These are phyloP conservation scores for Fragaria iinumae DNA, from an alignment of 306 rosid genomes.

Conservation along the genomic window DNA sequence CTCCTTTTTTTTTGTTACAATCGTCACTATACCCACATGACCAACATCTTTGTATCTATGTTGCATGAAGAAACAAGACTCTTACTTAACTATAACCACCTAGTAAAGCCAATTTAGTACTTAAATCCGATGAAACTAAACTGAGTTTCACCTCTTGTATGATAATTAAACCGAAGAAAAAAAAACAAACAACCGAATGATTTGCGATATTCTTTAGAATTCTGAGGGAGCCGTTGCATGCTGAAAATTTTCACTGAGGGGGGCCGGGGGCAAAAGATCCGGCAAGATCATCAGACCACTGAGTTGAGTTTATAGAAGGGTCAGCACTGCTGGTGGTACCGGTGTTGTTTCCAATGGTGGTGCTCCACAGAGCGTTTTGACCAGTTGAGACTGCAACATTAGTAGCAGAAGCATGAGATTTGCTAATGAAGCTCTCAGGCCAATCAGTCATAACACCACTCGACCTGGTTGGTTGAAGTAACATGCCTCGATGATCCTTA, in stretches of 20 bases:
- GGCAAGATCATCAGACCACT: conserved; percentile 46
- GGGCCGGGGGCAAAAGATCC: conserved; percentile 26
- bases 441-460: conserved; percentile 24
- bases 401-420: conserved; percentile 1
- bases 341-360: conserved; percentile 6
- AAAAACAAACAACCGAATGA: neutral
- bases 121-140: conserved; percentile 1
- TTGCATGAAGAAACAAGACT: no score
- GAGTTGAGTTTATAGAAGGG: conserved; percentile 25
- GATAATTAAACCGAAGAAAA: no score
- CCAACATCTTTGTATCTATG: no score
- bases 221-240: neutral
- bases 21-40: no score
- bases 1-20: no score
- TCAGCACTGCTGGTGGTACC: conserved; percentile 13
- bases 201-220: neutral
- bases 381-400: neutral
- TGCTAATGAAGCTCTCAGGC: conserved; percentile 32
- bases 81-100: neutral
- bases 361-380: conserved; percentile 40
- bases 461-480: conserved; percentile 25
- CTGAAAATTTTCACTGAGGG: conserved; percentile 30
- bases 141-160: neutral
- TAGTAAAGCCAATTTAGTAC: conserved; percentile 13
- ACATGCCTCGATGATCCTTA: conserved; percentile 13